phyloP scores from a whole-genome alignment of 768 basidiomycete genomes.

The Pulveroboletus sp. region DNA sequence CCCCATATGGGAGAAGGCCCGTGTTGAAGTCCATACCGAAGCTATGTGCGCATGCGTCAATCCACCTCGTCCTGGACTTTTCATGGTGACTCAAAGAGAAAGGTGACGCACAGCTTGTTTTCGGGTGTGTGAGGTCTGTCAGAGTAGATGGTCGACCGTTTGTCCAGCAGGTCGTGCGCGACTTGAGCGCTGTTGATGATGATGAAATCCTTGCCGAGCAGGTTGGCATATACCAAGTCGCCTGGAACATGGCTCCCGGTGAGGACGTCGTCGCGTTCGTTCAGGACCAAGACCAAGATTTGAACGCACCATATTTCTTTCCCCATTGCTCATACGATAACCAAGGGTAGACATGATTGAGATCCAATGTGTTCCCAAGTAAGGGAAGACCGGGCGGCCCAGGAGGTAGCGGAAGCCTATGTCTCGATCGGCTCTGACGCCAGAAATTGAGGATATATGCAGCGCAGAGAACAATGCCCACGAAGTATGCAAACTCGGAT shows the following conservation, averaged over 20 bases:
- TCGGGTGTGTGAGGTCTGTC: slow-evolving; percentile 22
- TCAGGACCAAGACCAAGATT: neutral
- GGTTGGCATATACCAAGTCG: slow-evolving; percentile 21
- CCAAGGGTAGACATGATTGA: slow-evolving; percentile 28
- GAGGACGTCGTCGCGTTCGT: neutral
- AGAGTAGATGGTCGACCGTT: slow-evolving; percentile 27
- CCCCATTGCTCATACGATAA: slow-evolving; percentile 34
- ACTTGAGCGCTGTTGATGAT: slow-evolving; percentile 21
- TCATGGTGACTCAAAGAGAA: neutral
- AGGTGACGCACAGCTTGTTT: slow-evolving; percentile 17
- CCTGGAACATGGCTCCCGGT: slow-evolving; percentile 8
- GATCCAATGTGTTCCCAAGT: slow-evolving; percentile 20
- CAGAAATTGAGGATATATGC: slow-evolving; percentile 11
- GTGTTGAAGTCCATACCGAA: slow-evolving; percentile 31
- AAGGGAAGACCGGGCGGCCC: slow-evolving; percentile 48
- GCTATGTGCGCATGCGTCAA: slow-evolving; percentile 9
- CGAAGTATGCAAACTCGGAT: neutral
- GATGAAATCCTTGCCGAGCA: slow-evolving; percentile 28
- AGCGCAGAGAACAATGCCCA: slow-evolving; percentile 3
- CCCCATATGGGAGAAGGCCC: slow-evolving; percentile 27
- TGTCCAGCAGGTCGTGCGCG: slow-evolving; percentile 23
- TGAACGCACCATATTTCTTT: slow-evolving; percentile 27
- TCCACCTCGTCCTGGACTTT: neutral
- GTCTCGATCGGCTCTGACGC: slow-evolving; percentile 10
- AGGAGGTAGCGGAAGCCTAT: slow-evolving; percentile 38